Evolutionary conservation across 2,329 filamentous ascomycete genomes (phyloP).

Genomic region (Neurospora sp.): DNA sequence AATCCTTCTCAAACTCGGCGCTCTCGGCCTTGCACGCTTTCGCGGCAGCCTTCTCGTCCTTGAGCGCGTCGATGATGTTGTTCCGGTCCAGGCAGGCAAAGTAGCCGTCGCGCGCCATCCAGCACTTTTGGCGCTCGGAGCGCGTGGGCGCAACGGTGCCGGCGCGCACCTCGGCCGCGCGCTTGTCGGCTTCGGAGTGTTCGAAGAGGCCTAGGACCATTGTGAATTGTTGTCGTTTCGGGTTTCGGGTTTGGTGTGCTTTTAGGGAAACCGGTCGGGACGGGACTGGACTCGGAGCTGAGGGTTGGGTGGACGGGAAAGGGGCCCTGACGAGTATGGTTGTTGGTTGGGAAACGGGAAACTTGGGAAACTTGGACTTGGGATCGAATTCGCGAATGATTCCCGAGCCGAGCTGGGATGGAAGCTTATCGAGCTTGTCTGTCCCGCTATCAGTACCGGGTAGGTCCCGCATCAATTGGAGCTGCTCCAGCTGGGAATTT

Average conservation of each 20-base stretch:
- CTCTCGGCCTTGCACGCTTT: slow-evolving; percentile 32
- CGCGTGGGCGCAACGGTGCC: slow-evolving; percentile 72
- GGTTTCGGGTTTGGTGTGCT: neutral
- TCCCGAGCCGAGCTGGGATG: neutral
- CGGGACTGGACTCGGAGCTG: no score
- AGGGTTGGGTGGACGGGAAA: no score
- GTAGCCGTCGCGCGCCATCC: slow-evolving; percentile 80
- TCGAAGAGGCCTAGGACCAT: slow-evolving; percentile 36
- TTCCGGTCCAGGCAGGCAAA: slow-evolving; percentile 79
- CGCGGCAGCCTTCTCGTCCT: slow-evolving; percentile 30
- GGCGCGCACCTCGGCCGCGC: slow-evolving; percentile 43
- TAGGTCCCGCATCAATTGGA: neutral
- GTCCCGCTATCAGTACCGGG: neutral
- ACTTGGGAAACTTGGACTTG: neutral
- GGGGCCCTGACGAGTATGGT: neutral
- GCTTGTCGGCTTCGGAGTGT: slow-evolving; percentile 32
- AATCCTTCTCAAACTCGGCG: slow-evolving; percentile 68
- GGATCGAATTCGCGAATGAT: slow-evolving; percentile 1
- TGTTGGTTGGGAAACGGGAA: neutral
- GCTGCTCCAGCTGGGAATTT: neutral
- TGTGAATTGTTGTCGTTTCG: neutral
- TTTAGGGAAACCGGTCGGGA: no score
- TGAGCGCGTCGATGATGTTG: slow-evolving; percentile 61
- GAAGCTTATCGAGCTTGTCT: neutral
- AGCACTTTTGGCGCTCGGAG: slow-evolving; percentile 73